Percentiles rank a stretch among this genome's conserved stretches.
Evolutionary conservation across 2,329 filamentous ascomycete species (phyloP).

Genomic region (Balansia obtecta): DNA sequence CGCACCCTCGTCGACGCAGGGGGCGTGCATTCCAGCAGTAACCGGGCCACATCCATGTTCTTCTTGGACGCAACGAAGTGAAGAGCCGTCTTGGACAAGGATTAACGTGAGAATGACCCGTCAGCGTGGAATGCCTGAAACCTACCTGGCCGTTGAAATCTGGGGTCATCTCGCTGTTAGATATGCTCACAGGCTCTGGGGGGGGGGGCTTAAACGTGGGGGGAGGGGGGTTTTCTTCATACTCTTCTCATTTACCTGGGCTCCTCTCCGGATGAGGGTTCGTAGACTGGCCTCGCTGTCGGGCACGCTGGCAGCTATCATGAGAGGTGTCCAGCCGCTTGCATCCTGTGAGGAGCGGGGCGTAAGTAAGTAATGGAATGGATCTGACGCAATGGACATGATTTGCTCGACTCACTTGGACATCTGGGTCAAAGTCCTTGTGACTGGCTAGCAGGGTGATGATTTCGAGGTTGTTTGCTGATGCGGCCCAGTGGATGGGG

Average conservation of each 20-base stretch:
- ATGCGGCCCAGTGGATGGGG: conserved; percentile 87
- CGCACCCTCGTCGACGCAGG: conserved; percentile 66
- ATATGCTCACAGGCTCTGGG: background rate
- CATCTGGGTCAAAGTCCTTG: conserved; percentile 72
- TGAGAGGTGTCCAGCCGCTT: conserved; percentile 71
- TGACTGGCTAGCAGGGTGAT: conserved; percentile 57
- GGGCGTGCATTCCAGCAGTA: conserved; percentile 58
- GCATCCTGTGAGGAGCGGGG: conserved; percentile 41
- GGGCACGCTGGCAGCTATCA: conserved; percentile 67
- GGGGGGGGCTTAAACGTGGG: background rate
- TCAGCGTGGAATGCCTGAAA: background rate
- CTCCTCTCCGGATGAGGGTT: conserved; percentile 54
- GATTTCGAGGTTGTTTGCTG: conserved; percentile 67
- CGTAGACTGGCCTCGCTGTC: conserved; percentile 58
- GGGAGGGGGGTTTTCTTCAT: too few species aligned
- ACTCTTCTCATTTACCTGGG: conserved; percentile 66
- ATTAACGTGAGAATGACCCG: background rate
- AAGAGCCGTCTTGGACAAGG: conserved; percentile 56
- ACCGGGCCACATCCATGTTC: conserved; percentile 69
- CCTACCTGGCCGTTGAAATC: conserved; percentile 45
- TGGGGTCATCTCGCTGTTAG: conserved; percentile 10
- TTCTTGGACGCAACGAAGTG: conserved; percentile 88
- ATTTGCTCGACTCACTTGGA: conserved; percentile 39
- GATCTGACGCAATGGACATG: background rate
- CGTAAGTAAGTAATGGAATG: background rate